These are phyloP conservation scores for Tetrapisispora pingtungensis DNA, from an alignment of 805 yeast genomes.

Conservation along the genomic window DNA sequence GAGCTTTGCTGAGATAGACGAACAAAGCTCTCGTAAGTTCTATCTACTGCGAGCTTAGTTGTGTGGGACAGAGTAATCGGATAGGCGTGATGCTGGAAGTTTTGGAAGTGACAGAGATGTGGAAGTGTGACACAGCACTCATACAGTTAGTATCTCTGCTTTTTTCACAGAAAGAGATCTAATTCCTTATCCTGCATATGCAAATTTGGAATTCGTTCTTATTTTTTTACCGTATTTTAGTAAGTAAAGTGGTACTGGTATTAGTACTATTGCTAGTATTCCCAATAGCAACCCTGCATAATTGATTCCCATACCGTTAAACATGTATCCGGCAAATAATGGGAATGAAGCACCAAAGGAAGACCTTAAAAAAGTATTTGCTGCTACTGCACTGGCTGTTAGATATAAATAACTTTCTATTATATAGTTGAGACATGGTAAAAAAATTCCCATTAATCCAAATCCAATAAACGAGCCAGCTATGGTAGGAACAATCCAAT, in stretches of 20 bases:
- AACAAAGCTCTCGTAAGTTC: too few relatives aligned
- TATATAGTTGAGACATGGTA: conserved; percentile 60
- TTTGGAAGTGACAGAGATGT: neutral
- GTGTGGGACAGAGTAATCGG: too few relatives aligned
- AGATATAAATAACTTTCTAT: conserved; percentile 58
- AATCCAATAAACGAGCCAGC: conserved; percentile 57
- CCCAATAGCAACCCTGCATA: conserved; percentile 77
- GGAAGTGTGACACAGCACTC: too few relatives aligned
- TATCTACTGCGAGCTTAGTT: too few relatives aligned
- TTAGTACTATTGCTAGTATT: conserved; percentile 43
- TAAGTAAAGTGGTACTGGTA: conserved; percentile 63
- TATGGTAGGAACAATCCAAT: conserved; percentile 70
- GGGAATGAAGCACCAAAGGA: conserved; percentile 63
- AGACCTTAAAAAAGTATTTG: conserved; percentile 60
- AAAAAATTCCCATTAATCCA: conserved; percentile 59
- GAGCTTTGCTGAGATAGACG: too few relatives aligned
- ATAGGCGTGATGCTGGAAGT: too few relatives aligned
- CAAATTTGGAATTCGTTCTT: conserved; percentile 50
- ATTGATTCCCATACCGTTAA: conserved; percentile 52
- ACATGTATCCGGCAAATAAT: conserved; percentile 63
- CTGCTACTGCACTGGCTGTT: conserved; percentile 76
- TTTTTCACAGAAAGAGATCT: too few relatives aligned
- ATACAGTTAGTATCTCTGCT: too few relatives aligned
- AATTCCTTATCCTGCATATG: conserved; percentile 28
- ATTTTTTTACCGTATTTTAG: conserved; percentile 46